Percentiles rank a stretch among this genome's conserved stretches.
These are phyloP conservation scores for Buddleja alternifolia DNA, from an alignment of 257 asterid species.

Conservation along the genomic window DNA sequence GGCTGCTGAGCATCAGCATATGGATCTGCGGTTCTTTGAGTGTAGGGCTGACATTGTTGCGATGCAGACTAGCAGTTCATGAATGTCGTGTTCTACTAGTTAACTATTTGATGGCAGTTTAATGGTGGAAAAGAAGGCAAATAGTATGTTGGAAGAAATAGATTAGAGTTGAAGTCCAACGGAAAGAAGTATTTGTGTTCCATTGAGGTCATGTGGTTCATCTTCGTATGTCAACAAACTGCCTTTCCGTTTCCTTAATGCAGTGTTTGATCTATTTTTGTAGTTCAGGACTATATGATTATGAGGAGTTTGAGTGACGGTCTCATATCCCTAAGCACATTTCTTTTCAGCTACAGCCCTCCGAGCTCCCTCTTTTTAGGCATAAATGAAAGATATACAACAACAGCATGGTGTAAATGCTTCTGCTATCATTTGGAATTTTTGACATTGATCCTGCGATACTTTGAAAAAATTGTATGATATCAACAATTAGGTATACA, in stretches of 20 bases:
- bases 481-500: background rate
- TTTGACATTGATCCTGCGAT: background rate
- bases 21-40: background rate
- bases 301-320: background rate
- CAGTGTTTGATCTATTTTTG: background rate
- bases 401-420: background rate
- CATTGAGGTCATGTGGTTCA: background rate
- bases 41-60: background rate
- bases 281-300: background rate
- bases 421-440: background rate
- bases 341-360: background rate
- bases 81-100: background rate
- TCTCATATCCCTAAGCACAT: background rate
- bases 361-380: constrained; percentile 9
- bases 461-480: background rate
- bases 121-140: background rate
- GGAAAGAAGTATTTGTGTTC: background rate
- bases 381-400: background rate
- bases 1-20: background rate
- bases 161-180: background rate
- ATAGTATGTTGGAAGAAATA: background rate
- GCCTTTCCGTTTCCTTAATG: background rate
- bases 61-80: background rate
- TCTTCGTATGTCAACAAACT: background rate
- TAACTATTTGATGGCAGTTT: background rate